Evolutionary conservation across 371 early-diverging fungal species (phyloP).

Genomic region (Mucor plumbeus): DNA sequence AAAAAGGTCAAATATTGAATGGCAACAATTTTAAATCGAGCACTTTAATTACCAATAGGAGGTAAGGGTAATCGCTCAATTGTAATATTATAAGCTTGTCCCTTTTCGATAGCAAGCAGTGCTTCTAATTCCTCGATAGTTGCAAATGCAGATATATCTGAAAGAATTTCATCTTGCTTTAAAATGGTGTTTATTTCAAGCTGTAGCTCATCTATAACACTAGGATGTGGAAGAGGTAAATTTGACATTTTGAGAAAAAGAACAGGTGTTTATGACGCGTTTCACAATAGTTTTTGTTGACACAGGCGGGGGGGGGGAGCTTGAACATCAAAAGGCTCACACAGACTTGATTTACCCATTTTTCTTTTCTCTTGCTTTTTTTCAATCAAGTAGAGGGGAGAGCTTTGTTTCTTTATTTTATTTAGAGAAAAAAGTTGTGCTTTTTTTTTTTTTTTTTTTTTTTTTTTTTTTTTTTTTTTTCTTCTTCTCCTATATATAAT

Average conservation of each 20-base stretch:
- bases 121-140: slow-evolving; percentile 38
- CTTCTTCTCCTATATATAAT: background rate
- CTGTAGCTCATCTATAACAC: slow-evolving; percentile 19
- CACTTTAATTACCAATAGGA: slow-evolving; percentile 32
- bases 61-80: slow-evolving; percentile 38
- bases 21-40: background rate
- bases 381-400: background rate
- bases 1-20: background rate
- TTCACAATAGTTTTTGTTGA: background rate
- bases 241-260: background rate
- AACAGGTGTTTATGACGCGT: background rate
- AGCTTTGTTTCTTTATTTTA: background rate
- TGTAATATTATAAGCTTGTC: slow-evolving; percentile 39
- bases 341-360: background rate
- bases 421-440: background rate
- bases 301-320: background rate
- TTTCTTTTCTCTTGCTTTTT: background rate
- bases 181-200: slow-evolving; percentile 25
- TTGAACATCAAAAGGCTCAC: background rate
- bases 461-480: background rate
- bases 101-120: slow-evolving; percentile 46
- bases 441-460: background rate
- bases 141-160: slow-evolving; percentile 21
- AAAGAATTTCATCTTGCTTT: slow-evolving; percentile 29
- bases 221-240: too few species aligned